Evolutionary conservation across 306 rosid species (phyloP).

Genomic region (Hylodesmum podocarpum): DNA sequence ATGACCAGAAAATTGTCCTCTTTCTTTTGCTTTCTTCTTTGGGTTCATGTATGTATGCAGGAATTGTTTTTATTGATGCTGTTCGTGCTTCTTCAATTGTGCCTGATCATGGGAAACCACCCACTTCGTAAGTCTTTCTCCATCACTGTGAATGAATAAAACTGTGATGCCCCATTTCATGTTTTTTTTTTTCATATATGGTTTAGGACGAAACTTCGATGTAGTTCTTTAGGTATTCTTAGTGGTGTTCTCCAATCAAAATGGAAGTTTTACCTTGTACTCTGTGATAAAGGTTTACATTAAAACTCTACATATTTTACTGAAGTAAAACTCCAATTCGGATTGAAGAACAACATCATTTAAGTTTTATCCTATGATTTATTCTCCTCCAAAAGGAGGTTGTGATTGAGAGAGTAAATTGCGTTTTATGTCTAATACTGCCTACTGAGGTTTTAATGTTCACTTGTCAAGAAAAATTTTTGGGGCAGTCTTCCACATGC

Average conservation of each 20-base stretch:
- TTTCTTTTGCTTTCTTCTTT: background rate
- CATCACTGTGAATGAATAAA: background rate
- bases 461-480: constrained; percentile 33
- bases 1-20: background rate
- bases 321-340: no score
- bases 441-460: background rate
- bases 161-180: background rate
- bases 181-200: background rate
- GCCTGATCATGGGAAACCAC: constrained; percentile 49
- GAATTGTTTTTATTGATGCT: constrained; percentile 71
- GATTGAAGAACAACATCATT: no score
- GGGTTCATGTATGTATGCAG: constrained; percentile 34
- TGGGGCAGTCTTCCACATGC: constrained; percentile 38
- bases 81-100: constrained; percentile 72
- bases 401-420: background rate
- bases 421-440: constrained; percentile 12
- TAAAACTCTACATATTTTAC: no score
- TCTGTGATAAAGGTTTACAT: no score
- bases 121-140: constrained; percentile 47
- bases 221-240: no score
- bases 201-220: no score
- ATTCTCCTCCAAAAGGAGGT: background rate
- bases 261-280: no score
- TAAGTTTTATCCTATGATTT: no score
- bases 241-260: no score